phyloP scores from a whole-genome alignment of 495 filamentous ascomycete genomes.

The Hypoxylon fuscum region DNA sequence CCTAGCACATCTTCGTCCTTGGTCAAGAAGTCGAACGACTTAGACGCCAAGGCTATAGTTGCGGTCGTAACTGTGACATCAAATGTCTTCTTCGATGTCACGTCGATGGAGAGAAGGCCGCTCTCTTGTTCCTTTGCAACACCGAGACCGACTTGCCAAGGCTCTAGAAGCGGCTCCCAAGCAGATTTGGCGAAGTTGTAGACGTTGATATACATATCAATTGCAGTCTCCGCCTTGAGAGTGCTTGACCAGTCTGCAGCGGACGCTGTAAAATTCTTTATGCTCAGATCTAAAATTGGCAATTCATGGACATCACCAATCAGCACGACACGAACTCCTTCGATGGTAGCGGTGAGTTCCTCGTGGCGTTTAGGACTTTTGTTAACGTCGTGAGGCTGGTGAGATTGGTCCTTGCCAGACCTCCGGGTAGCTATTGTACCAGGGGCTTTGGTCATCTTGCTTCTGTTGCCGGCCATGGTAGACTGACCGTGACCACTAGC shows the following conservation, averaged over 20 bases:
- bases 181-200: constrained; percentile 99
- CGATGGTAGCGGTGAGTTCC: constrained; percentile 82
- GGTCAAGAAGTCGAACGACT: constrained; percentile 88
- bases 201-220: constrained; percentile 94
- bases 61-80: constrained; percentile 94
- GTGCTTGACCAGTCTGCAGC: constrained; percentile 90
- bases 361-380: constrained; percentile 64
- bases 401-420: constrained; percentile 25
- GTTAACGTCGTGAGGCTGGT: constrained; percentile 48
- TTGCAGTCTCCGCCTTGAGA: constrained; percentile 83
- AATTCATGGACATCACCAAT: constrained; percentile 96
- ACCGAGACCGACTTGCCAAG: constrained; percentile 93
- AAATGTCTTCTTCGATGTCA: constrained; percentile 86
- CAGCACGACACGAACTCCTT: constrained; percentile 90
- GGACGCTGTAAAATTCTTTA: constrained; percentile 85
- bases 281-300: constrained; percentile 90
- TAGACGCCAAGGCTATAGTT: constrained; percentile 90
- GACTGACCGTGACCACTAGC: constrained; percentile 70
- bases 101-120: constrained; percentile 80
- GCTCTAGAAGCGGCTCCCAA: constrained; percentile 96
- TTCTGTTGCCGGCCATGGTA: constrained; percentile 59
- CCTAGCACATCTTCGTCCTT: constrained; percentile 92
- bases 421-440: constrained; percentile 25
- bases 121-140: constrained; percentile 80
- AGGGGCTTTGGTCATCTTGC: constrained; percentile 25